Base-by-base conservation (phyloP, 208 protist genomes). In the Herpetomonas muscarum region DNA sequence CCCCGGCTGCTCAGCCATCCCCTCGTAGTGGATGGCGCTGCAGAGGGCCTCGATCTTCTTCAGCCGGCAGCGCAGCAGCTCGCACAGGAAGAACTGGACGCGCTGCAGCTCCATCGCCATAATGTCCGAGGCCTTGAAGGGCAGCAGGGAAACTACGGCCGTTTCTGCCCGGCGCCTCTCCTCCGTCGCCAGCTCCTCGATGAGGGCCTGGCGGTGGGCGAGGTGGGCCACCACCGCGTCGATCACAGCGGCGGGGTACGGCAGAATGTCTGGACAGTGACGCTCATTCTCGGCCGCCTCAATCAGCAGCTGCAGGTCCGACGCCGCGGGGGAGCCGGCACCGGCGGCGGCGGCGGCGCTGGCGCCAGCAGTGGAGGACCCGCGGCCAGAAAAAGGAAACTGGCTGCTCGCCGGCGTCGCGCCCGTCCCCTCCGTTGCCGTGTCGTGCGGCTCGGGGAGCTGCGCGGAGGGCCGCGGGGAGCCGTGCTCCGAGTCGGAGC, bases 111-210 rank as follows among this genome's bases (percentile, higher is more conserved):
- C 83, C 15, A 92, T 54, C 1, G 52, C 32, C 61, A 90, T 81
- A 21, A 94, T 81, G 56, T 92, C 84, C 0, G 84, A 90, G 0
- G 82, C 82, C 36, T 74, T 67, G 46, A 94, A 92, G 3, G 88
- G 85, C 6, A 94, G 65, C 4, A 94, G 65, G 15, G 87, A 90
- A 19, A 47, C 17, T 1, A 55, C 67, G 12, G 60, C 12, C 48
- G 56, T n/a, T 12, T 54, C 69, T 31, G 59, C 55, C 39, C 69
- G 53, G 21, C 67, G 64, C 62, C 60, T 81, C 69, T 94, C 83
- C 26, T 79, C 59, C 46, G 59, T 66, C 19, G 76, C 68, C 10
- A 81, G 58, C 15, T 36, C 21, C 30, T 45, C 54, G 15, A 87
- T 67, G 10, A 76, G 67, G 15, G 61, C 52, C 57, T 85, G 81